A percentile compares a stretch with the other conserved stretches of the same genome.
Evolutionary conservation across 345 rosid species (phyloP).

Genomic region (Linum lewisii): DNA sequence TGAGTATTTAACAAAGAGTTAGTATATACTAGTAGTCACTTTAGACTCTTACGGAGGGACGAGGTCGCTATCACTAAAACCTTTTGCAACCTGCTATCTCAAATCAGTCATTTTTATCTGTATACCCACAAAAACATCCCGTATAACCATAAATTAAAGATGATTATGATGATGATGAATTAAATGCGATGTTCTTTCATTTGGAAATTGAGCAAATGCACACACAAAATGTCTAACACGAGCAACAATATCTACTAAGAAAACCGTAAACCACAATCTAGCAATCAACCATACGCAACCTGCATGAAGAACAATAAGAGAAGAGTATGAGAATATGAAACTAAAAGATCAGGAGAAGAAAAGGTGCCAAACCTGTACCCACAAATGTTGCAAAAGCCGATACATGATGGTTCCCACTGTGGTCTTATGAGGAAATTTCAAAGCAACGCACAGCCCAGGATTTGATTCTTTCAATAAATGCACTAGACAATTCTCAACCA

Average conservation of each 20-base stretch:
- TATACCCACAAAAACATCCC: not conserved
- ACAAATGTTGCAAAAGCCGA: constrained; percentile 60
- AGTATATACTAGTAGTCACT: not conserved
- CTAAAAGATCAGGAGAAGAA: not conserved
- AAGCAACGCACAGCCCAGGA: constrained; percentile 28
- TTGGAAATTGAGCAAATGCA: not conserved
- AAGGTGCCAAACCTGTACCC: constrained; percentile 57
- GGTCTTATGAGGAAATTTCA: constrained; percentile 37
- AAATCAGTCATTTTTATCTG: too few relatives aligned
- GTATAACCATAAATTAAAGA: too few relatives aligned
- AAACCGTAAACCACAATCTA: not conserved
- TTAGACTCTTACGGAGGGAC: too few relatives aligned
- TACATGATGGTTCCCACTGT: constrained; percentile 47
- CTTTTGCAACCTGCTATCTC: too few relatives aligned
- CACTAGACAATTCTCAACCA: constrained; percentile 49
- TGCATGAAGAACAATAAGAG: not conserved
- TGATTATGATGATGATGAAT: not conserved
- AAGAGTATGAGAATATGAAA: not conserved
- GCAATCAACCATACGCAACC: not conserved
- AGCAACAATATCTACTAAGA: not conserved
- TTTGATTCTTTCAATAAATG: constrained; percentile 37
- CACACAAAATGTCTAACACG: not conserved
- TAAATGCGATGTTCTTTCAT: not conserved
- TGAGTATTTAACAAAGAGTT: constrained; percentile 11
- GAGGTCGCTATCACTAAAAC: too few relatives aligned